A percentile compares a stretch with the other conserved stretches of the same genome.
These are phyloP conservation scores for Pulveroboletus ravenelii DNA, from an alignment of 768 basidiomycete genomes.

Conservation along the genomic window DNA sequence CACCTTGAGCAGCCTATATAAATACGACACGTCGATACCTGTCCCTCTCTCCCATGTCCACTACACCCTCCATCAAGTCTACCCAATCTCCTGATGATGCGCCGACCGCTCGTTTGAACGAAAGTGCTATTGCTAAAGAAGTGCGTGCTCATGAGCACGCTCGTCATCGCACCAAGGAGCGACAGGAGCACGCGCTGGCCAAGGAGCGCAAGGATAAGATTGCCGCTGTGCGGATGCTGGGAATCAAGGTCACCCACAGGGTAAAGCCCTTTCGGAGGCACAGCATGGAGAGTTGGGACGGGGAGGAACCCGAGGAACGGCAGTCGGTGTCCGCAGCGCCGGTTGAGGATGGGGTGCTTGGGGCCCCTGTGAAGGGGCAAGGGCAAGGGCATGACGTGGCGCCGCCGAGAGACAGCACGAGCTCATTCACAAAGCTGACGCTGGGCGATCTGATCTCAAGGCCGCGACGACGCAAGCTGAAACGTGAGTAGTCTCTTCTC, in stretches of 20 bases:
- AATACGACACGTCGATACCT: slow-evolving; percentile 8
- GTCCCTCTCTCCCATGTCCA: slow-evolving; percentile 27
- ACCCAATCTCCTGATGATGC: slow-evolving; percentile 19
- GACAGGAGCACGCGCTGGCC: slow-evolving; percentile 27
- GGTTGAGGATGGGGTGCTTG: background rate
- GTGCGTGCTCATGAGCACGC: slow-evolving; percentile 32
- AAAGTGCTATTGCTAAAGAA: slow-evolving; percentile 21
- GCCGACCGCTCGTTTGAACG: slow-evolving; percentile 13
- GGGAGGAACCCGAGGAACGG: slow-evolving; percentile 12
- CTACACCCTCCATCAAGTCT: slow-evolving; percentile 22
- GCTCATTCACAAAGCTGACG: slow-evolving; percentile 20
- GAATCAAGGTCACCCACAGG: slow-evolving; percentile 16
- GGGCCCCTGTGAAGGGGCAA: background rate
- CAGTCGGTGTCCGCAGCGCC: background rate
- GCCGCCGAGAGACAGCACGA: slow-evolving; percentile 3
- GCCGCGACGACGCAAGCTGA: slow-evolving; percentile 21
- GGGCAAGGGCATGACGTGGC: slow-evolving; percentile 1
- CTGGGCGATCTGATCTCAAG: slow-evolving; percentile 25
- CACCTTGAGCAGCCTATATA: slow-evolving; percentile 30
- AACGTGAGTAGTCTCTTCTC: slow-evolving; percentile 15
- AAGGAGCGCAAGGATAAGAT: slow-evolving; percentile 32
- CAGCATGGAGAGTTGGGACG: slow-evolving; percentile 30
- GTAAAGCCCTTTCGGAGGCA: slow-evolving; percentile 20
- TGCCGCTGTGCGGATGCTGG: slow-evolving; percentile 10
- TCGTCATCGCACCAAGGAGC: slow-evolving; percentile 31